Evolutionary conservation across 352 stramenopile genomes (phyloP).

Genomic region (Phytopythium ostracodes): DNA sequence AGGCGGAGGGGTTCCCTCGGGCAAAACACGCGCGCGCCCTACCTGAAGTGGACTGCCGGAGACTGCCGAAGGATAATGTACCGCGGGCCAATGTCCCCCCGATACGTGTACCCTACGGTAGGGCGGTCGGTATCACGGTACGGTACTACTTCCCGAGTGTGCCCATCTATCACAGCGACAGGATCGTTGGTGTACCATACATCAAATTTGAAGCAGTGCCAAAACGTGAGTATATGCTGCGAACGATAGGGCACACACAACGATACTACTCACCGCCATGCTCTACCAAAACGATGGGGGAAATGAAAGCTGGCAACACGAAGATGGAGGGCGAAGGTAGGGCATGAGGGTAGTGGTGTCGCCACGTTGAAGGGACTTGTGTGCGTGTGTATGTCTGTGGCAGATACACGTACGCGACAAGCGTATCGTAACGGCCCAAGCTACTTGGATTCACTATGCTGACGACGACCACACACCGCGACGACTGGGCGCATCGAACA

Average conservation of each 20-base stretch:
- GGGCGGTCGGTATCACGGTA: not conserved
- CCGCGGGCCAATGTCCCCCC: not conserved
- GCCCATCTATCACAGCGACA: slow-evolving; percentile 5
- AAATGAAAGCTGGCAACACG: not conserved
- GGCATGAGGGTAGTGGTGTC: not conserved
- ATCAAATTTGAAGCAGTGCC: not conserved
- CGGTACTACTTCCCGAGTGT: too few relatives aligned
- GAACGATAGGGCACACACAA: too few relatives aligned
- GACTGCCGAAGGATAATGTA: not conserved
- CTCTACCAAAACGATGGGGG: too few relatives aligned
- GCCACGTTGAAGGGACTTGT: not conserved
- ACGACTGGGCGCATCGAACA: not conserved
- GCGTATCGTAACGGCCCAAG: not conserved
- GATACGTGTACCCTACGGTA: not conserved
- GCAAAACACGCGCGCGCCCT: not conserved
- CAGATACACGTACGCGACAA: not conserved
- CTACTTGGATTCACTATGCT: slow-evolving; percentile 1
- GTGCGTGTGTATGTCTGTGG: not conserved
- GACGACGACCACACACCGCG: not conserved
- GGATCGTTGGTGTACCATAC: slow-evolving; percentile 1
- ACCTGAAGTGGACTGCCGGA: not conserved
- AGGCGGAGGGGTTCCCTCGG: too few relatives aligned
- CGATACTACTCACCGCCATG: too few relatives aligned
- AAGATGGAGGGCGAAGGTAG: too few relatives aligned
- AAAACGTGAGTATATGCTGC: not conserved